Evolutionary conservation across 2,329 filamentous ascomycete genomes (phyloP), one percentile per base, ranked within the genome.

Genomic region (Xylaria arbuscula): DNA sequence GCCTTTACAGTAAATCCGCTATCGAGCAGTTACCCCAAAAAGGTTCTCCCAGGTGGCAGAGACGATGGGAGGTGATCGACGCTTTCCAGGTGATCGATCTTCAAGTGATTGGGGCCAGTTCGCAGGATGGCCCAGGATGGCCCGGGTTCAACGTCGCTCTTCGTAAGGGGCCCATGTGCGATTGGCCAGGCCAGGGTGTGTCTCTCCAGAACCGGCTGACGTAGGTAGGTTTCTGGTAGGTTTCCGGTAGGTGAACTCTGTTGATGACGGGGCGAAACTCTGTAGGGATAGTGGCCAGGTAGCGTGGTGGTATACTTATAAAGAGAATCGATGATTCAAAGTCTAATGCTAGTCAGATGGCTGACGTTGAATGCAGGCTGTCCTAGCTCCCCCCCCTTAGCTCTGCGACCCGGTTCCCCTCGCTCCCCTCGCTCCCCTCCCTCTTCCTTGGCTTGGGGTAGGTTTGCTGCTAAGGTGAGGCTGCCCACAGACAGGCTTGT

Each of bases 31-130:
- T n/a, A 10, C 34, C 24, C 19, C 32, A 2, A 19, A 48, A 32
- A 11, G 9, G 28, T 6, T 51, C 11, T 50, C 48, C 55, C 28
- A 51, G 40, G 54, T 53, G 22, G 28, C 48, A 63, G 42, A 22
- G 36, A 70, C 67, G 64, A 60, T 57, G 40, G 72, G 48, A n/a
- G 67, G 64, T 53, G 75, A 76, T 76, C 72, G 72, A 69, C 73
- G 68, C 66, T 70, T 63, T 72, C 63, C 65, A 67, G 61, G 56
- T 60, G 72, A 75, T 74, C 72, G 72, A 75, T 74, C 72, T 72
- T 70, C 66, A 66, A 71, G 50, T 66, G 62, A 60, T 64, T 53
- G 72, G 68, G 72, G 59, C 36, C 28, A 48, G 66, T 63, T 63
- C 61, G 55, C 22, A 59, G 38, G 47, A 61, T 62, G 61, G 68